Conservation (phyloP, 2,329 filamentous ascomycete species). For the Fusarium globosum region DNA sequence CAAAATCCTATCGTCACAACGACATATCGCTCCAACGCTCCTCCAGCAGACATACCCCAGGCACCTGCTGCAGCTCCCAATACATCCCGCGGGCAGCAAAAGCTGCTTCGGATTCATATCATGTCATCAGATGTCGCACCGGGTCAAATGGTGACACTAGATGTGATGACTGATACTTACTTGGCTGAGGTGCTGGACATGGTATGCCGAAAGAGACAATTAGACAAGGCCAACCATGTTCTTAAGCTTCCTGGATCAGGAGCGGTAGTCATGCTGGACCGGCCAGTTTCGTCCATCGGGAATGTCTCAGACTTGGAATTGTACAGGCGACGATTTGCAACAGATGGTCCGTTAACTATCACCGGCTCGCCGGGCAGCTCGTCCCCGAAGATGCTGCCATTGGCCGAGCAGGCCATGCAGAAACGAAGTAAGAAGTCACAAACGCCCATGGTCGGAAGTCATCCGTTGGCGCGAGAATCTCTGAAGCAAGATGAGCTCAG, state of each 20-base stretch:
- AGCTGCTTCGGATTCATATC: conserved; percentile 78
- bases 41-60: conserved; percentile 67
- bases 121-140: conserved; percentile 75
- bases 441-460: conserved; percentile 65
- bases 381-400: conserved; percentile 72
- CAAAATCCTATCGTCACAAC: conserved; percentile 72
- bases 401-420: conserved; percentile 57
- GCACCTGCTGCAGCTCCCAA: conserved; percentile 57
- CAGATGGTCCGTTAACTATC: conserved; percentile 76
- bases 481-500: conserved; percentile 69
- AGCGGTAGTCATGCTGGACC: conserved; percentile 79
- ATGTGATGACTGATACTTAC: conserved; percentile 85
- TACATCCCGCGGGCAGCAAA: conserved; percentile 71
- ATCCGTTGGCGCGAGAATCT: conserved; percentile 75
- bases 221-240: conserved; percentile 83
- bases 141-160: conserved; percentile 78
- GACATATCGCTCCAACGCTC: conserved; percentile 64
- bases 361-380: conserved; percentile 75
- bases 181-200: conserved; percentile 83
- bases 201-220: conserved; percentile 79
- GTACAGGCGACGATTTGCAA: conserved; percentile 78
- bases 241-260: conserved; percentile 81
- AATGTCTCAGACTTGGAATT: conserved; percentile 81
- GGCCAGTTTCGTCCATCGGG: conserved; percentile 82
- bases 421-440: conserved; percentile 64